A percentile compares a stretch with the other conserved stretches of the same genome.
phyloP scores from a whole-genome alignment of 192 early-diverging fungal genomes.

The Rhizoclosmatium sp. region DNA sequence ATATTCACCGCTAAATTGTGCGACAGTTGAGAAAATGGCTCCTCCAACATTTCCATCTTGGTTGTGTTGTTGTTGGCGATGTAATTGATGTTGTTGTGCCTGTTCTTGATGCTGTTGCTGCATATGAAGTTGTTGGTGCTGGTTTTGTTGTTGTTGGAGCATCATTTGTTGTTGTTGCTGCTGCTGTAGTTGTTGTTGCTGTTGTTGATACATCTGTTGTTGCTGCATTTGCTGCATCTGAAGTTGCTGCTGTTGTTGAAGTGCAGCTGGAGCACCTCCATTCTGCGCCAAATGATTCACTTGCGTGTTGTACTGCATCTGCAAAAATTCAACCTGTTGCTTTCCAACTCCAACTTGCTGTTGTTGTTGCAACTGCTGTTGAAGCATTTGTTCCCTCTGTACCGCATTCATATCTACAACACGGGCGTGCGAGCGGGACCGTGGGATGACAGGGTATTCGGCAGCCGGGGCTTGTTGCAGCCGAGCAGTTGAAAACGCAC shows the following conservation, averaged over 20 bases:
- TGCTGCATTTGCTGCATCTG: not conserved
- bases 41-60: not conserved
- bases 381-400: not conserved
- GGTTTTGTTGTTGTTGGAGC: not conserved
- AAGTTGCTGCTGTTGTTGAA: not conserved
- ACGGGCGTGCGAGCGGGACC: constrained; percentile 15
- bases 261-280: not conserved
- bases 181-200: not conserved
- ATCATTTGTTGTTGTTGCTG: not conserved
- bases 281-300: not conserved
- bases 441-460: not conserved
- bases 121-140: not conserved
- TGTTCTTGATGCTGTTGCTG: not conserved
- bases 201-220: not conserved
- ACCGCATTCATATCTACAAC: constrained; percentile 6
- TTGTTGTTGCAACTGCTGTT: constrained; percentile 7
- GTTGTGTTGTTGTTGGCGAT: not conserved
- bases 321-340: constrained; percentile 19
- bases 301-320: constrained; percentile 19
- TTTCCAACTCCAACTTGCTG: not conserved
- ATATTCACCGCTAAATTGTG: not conserved
- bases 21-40: not conserved
- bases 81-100: not conserved
- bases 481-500: not conserved
- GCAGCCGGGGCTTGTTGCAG: not conserved